Percentiles rank a stretch among this genome's conserved stretches.
phyloP scores from a whole-genome alignment of 139 green algal genomes.

The Tetraselmis striata region DNA sequence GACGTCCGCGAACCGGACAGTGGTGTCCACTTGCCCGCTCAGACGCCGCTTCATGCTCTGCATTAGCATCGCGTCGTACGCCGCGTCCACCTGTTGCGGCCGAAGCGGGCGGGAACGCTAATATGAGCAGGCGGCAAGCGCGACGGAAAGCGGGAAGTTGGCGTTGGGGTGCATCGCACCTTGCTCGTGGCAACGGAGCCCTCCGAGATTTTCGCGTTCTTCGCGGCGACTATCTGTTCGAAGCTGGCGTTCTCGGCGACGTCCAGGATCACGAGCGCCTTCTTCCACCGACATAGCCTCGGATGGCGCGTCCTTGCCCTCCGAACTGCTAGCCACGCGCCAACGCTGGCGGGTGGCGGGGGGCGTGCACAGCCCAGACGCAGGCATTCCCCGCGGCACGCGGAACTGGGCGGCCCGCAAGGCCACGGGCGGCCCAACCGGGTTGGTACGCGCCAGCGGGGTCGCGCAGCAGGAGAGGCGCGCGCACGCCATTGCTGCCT shows the following conservation, averaged over 20 bases:
- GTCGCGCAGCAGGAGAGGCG: too few relatives aligned
- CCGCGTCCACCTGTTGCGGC: constrained; percentile 46
- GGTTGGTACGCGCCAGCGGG: too few relatives aligned
- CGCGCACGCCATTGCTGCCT: too few relatives aligned
- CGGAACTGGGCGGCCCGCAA: too few relatives aligned
- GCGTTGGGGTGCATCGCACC: neutral
- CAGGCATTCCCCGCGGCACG: too few relatives aligned
- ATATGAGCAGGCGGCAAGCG: neutral
- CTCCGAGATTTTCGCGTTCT: neutral
- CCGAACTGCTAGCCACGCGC: neutral
- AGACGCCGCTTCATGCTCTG: constrained; percentile 62
- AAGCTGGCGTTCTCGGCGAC: neutral
- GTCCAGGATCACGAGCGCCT: neutral
- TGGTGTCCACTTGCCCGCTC: constrained; percentile 32
- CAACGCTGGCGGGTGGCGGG: too few relatives aligned
- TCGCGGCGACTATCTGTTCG: neutral
- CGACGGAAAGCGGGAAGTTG: constrained; percentile 1
- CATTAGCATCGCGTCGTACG: constrained; percentile 75
- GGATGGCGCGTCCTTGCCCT: neutral
- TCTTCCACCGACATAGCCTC: neutral
- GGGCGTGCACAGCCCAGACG: too few relatives aligned
- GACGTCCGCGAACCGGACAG: constrained; percentile 46
- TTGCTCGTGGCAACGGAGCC: neutral
- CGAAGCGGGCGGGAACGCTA: neutral
- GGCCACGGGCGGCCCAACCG: too few relatives aligned